Evolutionary conservation across 2,329 filamentous ascomycete species (phyloP).

Genomic region (Nemania diffusa): DNA sequence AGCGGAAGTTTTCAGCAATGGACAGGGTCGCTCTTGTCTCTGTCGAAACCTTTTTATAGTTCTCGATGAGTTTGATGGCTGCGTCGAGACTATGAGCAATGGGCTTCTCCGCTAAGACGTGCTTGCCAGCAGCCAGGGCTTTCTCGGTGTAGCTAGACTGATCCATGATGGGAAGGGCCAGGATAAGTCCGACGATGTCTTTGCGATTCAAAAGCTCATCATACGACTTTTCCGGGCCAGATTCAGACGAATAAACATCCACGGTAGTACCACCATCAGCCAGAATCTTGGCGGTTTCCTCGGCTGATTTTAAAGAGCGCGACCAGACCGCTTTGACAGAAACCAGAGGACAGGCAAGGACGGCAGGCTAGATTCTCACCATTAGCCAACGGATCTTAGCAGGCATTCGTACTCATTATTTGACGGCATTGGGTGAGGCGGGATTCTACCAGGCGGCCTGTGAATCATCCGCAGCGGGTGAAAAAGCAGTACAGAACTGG

Average conservation of each 20-base stretch:
- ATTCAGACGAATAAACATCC: slow-evolving; percentile 47
- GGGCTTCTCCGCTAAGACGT: slow-evolving; percentile 77
- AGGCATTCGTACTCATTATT: background rate
- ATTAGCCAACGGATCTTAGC: slow-evolving; percentile 35
- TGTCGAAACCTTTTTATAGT: slow-evolving; percentile 47
- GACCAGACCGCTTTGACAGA: slow-evolving; percentile 67
- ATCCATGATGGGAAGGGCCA: slow-evolving; percentile 66
- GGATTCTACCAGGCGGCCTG: no score
- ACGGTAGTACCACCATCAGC: slow-evolving; percentile 38
- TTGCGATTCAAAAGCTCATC: slow-evolving; percentile 58
- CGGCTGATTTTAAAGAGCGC: slow-evolving; percentile 61
- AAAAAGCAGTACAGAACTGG: background rate
- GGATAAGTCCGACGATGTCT: slow-evolving; percentile 58
- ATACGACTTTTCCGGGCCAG: slow-evolving; percentile 51
- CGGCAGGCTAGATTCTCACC: slow-evolving; percentile 55
- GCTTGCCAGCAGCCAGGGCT: slow-evolving; percentile 72
- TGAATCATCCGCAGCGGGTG: background rate
- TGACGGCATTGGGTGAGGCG: background rate
- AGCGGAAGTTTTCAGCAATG: slow-evolving; percentile 80
- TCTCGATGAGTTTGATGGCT: slow-evolving; percentile 55
- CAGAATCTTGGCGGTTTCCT: slow-evolving; percentile 52
- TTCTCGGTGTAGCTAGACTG: slow-evolving; percentile 69
- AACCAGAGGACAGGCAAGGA: slow-evolving; percentile 57
- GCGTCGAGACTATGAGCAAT: slow-evolving; percentile 67
- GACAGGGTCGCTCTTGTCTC: slow-evolving; percentile 59